Conservation (phyloP, 306 rosid species). For the Acacia acuminata region DNA sequence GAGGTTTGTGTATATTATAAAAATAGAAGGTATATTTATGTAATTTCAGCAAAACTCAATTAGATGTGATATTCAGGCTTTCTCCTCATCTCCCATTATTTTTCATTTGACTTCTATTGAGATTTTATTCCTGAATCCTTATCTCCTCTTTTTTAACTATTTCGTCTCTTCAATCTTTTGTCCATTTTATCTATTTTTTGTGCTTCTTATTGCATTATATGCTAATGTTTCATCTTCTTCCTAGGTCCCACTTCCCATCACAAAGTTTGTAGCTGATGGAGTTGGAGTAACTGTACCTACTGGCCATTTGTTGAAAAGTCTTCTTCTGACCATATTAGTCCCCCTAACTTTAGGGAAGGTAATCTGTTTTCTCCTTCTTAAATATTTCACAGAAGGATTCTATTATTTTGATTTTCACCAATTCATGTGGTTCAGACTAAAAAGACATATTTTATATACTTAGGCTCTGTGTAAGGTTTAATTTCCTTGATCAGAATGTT, state of each 20-base stretch:
- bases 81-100: background rate
- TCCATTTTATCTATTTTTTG: slow-evolving; percentile 14
- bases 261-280: slow-evolving; percentile 80
- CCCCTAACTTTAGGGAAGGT: slow-evolving; percentile 95
- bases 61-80: background rate
- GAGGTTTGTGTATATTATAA: background rate
- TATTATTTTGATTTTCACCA: slow-evolving; percentile 23
- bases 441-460: background rate
- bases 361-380: slow-evolving; percentile 25
- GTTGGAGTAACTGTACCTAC: slow-evolving; percentile 87
- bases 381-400: slow-evolving; percentile 9
- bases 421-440: slow-evolving; percentile 12
- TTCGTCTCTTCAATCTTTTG: slow-evolving; percentile 11
- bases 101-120: background rate
- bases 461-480: slow-evolving; percentile 3
- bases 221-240: slow-evolving; percentile 40
- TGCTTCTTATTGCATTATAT: slow-evolving; percentile 14
- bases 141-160: background rate
- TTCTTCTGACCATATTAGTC: slow-evolving; percentile 63
- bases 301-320: slow-evolving; percentile 75
- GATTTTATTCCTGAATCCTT: background rate
- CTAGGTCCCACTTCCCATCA: slow-evolving; percentile 83
- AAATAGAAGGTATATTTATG: background rate
- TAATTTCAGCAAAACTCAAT: background rate
- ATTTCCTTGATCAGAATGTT: slow-evolving; percentile 20